phyloP scores from a whole-genome alignment of 495 filamentous ascomycete species.

The Barbatosphaeria neglecta region DNA sequence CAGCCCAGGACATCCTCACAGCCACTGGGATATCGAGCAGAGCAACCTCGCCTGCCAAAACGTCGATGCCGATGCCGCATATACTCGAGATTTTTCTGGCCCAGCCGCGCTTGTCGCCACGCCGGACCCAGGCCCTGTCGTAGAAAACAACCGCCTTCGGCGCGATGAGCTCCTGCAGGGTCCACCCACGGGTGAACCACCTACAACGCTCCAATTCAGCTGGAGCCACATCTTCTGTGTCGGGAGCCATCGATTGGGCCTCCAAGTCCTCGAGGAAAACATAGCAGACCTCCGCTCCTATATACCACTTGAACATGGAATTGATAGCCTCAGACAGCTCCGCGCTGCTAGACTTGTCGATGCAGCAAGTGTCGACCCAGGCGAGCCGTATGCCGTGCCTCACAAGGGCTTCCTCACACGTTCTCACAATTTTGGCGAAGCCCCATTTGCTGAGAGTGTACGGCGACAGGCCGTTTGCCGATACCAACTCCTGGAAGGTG shows the following conservation, averaged over 20 bases:
- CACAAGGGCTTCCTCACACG: neutral
- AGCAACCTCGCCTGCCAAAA: neutral
- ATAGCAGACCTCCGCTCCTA: neutral
- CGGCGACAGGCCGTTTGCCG: neutral
- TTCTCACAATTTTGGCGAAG: neutral
- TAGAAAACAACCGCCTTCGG: neutral
- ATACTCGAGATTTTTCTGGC: neutral
- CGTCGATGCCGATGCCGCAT: neutral
- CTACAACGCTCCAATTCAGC: too few relatives aligned
- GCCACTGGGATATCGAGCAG: neutral
- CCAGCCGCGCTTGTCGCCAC: neutral
- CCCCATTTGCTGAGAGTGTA: conserved; percentile 2
- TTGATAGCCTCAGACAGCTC: neutral
- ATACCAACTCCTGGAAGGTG: neutral
- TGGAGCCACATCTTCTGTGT: too few relatives aligned
- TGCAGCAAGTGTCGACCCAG: neutral
- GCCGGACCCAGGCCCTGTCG: neutral
- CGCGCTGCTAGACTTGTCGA: neutral
- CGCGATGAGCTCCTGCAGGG: neutral
- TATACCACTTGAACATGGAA: neutral
- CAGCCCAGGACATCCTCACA: neutral
- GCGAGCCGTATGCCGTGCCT: neutral
- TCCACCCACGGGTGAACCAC: neutral
- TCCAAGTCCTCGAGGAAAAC: neutral
- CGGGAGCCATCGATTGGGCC: neutral